Evolutionary conservation across 2,329 filamentous ascomycete genomes (phyloP), one percentile per base, ranked within the genome.

Genomic region (Alternaria ethzedia): DNA sequence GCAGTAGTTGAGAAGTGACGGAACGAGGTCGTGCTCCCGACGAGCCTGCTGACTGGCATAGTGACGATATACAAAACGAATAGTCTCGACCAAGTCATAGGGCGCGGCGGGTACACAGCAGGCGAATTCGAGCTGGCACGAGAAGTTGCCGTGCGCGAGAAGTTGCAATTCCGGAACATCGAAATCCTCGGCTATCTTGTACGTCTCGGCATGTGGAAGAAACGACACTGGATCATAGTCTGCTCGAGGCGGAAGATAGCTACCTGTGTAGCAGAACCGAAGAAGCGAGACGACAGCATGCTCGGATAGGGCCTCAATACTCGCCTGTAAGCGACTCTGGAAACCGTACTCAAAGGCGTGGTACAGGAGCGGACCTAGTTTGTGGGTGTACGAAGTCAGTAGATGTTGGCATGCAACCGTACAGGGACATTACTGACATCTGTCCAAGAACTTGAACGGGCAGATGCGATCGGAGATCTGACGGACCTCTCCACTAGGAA

Each of bases 1-100:
- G 61, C 81, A 83, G 69, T 83, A 84, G 65, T 82, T 77, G 52
- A 82, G 71, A 15, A 84, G 70, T 0, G 77, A 79, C 45, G 82
- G 76, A 8, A 81, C 65, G 5, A 83, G 69, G 17, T 70, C 65
- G 25, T 73, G 68, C 30, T 75, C 66, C 50, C 67, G 63, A 32
- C 70, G 67, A 17, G 70, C 65, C 46, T 78, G 54, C 4, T 70
- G 47, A 21, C 65, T 65, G 21, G 65, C 57, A 50, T 76, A 72
- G 58, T 79, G 59, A 13, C 57, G 49, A 60, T 79, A 80, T 20
- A 79, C 52, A 67, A 76, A 80, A n/a, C 70, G 68, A 46, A 84
- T 80, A 3, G 81, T 78, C 7, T 73, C 71, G 60, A 79, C 80
- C 1, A 85, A 70, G 26, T 82, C 81, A 46, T 73, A 62, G 3